Percentiles rank a stretch among this genome's conserved stretches.
phyloP scores from a whole-genome alignment of 2,329 filamentous ascomycete genomes.

The Talaromyces funiculosus region DNA sequence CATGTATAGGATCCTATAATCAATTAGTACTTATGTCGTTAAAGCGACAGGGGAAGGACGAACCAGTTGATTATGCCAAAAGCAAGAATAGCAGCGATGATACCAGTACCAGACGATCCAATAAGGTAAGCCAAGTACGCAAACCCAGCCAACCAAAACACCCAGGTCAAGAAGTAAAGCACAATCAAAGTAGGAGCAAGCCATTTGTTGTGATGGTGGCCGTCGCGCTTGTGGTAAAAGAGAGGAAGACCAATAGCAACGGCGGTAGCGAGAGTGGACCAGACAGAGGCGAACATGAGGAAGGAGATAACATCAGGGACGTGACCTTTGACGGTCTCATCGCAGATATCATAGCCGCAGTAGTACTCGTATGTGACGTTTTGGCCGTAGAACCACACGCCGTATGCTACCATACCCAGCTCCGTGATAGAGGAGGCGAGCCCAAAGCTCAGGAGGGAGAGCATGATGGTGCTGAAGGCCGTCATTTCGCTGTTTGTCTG shows the following conservation, averaged over 20 bases:
- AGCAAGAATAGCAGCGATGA: constrained; percentile 23
- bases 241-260: constrained; percentile 21
- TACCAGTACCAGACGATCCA: constrained; percentile 14
- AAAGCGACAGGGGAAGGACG: background rate
- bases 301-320: constrained; percentile 21
- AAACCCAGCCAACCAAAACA: constrained; percentile 29
- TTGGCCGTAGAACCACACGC: constrained; percentile 12
- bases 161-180: constrained; percentile 25
- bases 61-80: constrained; percentile 28
- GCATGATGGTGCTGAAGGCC: constrained; percentile 21
- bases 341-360: constrained; percentile 8
- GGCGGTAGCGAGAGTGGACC: constrained; percentile 22
- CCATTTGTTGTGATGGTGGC: constrained; percentile 18
- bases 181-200: constrained; percentile 19
- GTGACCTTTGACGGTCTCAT: constrained; percentile 13
- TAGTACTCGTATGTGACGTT: constrained; percentile 1
- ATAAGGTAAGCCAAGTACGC: constrained; percentile 22
- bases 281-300: constrained; percentile 22
- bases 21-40: background rate
- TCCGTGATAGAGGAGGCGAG: constrained; percentile 25
- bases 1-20: constrained; percentile 25
- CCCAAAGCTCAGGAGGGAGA: constrained; percentile 20
- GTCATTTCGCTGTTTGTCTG: constrained; percentile 10
- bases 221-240: constrained; percentile 17
- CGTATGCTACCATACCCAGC: constrained; percentile 24